These are phyloP conservation scores for Phytophthora brassicae DNA, from an alignment of 352 stramenopile genomes.

Conservation along the genomic window DNA sequence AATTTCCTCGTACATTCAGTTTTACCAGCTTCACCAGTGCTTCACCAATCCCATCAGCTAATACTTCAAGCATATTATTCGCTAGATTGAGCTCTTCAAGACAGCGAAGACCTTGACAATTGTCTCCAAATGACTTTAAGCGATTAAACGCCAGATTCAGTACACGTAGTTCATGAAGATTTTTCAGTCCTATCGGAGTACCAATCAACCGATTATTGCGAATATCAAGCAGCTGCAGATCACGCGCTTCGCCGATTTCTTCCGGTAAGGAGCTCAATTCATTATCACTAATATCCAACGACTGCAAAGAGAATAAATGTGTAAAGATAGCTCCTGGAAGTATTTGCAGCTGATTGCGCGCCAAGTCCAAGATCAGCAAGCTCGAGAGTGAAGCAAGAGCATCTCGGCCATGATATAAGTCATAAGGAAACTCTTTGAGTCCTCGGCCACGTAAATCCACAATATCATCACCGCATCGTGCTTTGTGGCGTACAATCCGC, in stretches of 20 bases:
- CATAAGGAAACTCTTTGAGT: constrained; percentile 42
- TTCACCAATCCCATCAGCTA: constrained; percentile 43
- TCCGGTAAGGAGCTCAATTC: constrained; percentile 43
- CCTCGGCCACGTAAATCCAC: constrained; percentile 39
- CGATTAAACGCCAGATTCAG: constrained; percentile 52
- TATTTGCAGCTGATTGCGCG: constrained; percentile 46
- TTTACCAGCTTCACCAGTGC: constrained; percentile 37
- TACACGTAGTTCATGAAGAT: constrained; percentile 44
- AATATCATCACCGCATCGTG: constrained; percentile 51
- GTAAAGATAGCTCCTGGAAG: constrained; percentile 55
- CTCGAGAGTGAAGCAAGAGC: constrained; percentile 54
- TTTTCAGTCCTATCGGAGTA: constrained; percentile 29
- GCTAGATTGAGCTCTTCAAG: constrained; percentile 60
- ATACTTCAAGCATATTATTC: constrained; percentile 42
- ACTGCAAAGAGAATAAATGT: constrained; percentile 60
- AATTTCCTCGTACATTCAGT: constrained; percentile 45
- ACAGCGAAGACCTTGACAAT: constrained; percentile 36
- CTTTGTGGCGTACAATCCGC: constrained; percentile 49
- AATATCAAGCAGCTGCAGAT: constrained; percentile 49
- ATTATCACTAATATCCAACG: constrained; percentile 60
- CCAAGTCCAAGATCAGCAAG: constrained; percentile 67
- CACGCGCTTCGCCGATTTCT: constrained; percentile 54
- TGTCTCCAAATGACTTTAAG: constrained; percentile 45
- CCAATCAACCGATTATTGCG: constrained; percentile 51
- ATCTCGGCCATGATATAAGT: constrained; percentile 56